Conservation (phyloP, 2,329 filamentous ascomycete species). For the Alternaria gansuensis region DNA sequence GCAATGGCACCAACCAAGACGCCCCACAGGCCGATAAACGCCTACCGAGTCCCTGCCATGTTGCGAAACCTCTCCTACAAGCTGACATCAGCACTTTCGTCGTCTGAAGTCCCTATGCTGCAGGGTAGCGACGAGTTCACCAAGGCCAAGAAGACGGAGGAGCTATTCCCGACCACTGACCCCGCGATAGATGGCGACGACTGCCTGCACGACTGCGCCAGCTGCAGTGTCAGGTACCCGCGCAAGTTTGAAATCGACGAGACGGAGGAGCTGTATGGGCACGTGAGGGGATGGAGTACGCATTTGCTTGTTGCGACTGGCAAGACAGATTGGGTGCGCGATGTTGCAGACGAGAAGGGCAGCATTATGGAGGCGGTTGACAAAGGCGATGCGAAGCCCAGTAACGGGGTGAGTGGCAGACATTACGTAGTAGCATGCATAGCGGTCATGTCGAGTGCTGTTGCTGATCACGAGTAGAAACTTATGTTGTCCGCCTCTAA, state of each 20-base stretch:
- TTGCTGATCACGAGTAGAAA: slow-evolving; percentile 60
- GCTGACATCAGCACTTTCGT: slow-evolving; percentile 45
- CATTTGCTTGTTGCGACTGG: slow-evolving; percentile 94
- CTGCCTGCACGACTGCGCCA: slow-evolving; percentile 85
- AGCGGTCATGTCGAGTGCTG: background rate
- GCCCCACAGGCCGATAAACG: slow-evolving; percentile 38
- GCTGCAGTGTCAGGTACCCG: slow-evolving; percentile 81
- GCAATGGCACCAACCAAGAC: slow-evolving; percentile 35
- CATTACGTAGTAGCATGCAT: background rate
- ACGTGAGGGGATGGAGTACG: slow-evolving; percentile 85
- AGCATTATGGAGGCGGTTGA: slow-evolving; percentile 65
- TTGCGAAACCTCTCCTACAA: slow-evolving; percentile 52
- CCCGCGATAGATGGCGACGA: slow-evolving; percentile 85
- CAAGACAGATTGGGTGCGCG: slow-evolving; percentile 91
- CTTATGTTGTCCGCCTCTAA: slow-evolving; percentile 93
- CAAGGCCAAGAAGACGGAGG: slow-evolving; percentile 57
- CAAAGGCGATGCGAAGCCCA: slow-evolving; percentile 64
- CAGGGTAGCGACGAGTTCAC: slow-evolving; percentile 55
- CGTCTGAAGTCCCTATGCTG: slow-evolving; percentile 41
- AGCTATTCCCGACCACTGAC: slow-evolving; percentile 78
- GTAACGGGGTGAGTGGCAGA: slow-evolving; percentile 69
- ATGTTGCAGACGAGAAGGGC: slow-evolving; percentile 81
- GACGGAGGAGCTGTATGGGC: slow-evolving; percentile 80
- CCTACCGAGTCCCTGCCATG: slow-evolving; percentile 51
- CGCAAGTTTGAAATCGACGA: slow-evolving; percentile 76